Base-by-base conservation (phyloP, 2,329 filamentous ascomycete species). In the Penicillium sp. region DNA sequence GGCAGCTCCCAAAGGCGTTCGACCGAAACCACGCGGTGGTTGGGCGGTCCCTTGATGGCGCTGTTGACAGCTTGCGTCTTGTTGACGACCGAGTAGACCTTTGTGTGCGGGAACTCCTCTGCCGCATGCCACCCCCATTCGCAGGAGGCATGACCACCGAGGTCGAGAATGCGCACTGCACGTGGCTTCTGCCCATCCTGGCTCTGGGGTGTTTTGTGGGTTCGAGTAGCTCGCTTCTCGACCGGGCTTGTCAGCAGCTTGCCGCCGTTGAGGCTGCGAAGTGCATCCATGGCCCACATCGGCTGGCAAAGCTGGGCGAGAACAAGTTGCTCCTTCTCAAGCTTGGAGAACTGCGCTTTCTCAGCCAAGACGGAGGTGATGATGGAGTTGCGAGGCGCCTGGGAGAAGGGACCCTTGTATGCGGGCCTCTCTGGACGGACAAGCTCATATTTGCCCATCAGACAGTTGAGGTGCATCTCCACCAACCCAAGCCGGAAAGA, bases 61-160 rank as follows among this genome's bases (percentile, higher is more conserved):
- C 84, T 86, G 75, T 90, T 90, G 69, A 88, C 87, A 34, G 88
- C 79, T 72, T 92, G 89, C 39, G 86, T 84, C 76, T 90, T 90
- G 64, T 89, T 91, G 39, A 90, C 90, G 56, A 94, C 91, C 0
- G 94, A 97, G 79, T 93, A 96, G 55, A 97, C 86, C 73, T 91
- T 92, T 58, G 90, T 85, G 73, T 91, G 89, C 17, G 91, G 91
- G 75, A 93, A 95, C 73, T 94, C 89, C 51, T 90, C 83, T 0
- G 95, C 92, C 59, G 92, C 90, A 72, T 95, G 88, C 95, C 95
- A 99, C 22, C 91, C 94, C 95, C 95, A 99, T 76, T 96, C 92
- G 72, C 92, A 94, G 14, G 90, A 87, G 0, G 89, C 84, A 72
- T 94, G 88, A 47, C 93, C 93, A 51, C 91, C 92, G 37, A 97